Evolutionary conservation across 306 rosid genomes (phyloP).

Genomic region (Cicer arietinum): DNA sequence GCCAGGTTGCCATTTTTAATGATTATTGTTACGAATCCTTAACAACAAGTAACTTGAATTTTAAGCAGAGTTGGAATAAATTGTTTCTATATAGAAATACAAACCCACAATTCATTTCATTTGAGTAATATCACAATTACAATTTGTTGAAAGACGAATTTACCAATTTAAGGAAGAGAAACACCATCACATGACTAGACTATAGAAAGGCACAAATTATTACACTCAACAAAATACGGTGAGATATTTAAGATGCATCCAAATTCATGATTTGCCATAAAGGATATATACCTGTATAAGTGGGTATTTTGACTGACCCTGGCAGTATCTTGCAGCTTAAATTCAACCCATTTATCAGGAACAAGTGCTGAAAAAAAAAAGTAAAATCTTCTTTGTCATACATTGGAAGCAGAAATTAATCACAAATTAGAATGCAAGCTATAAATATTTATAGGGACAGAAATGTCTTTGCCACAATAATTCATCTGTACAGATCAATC

Average conservation of each 20-base stretch:
- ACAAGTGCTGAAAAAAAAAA: conserved; percentile 65
- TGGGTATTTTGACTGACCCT: conserved; percentile 86
- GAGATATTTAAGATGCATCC: neutral
- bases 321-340: conserved; percentile 92
- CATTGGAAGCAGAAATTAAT: conserved; percentile 4
- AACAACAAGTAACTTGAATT: neutral
- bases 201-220: neutral
- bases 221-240: neutral
- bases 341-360: conserved; percentile 76
- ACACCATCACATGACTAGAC: neutral
- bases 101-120: conserved; percentile 5
- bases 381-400: neutral
- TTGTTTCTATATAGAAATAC: conserved; percentile 20
- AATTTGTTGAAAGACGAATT: conserved; percentile 3
- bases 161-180: conserved; percentile 6
- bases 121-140: neutral
- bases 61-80: neutral
- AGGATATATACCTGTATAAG: conserved; percentile 71
- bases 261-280: conserved; percentile 4
- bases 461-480: neutral
- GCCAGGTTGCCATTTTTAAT: neutral
- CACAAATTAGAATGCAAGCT: conserved; percentile 11
- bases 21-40: conserved; percentile 16
- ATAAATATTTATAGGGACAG: conserved; percentile 3
- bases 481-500: neutral